A percentile compares a stretch with the other conserved stretches of the same genome.
phyloP scores from a whole-genome alignment of 2,329 filamentous ascomycete species.

The Aspergillus jensenii region DNA sequence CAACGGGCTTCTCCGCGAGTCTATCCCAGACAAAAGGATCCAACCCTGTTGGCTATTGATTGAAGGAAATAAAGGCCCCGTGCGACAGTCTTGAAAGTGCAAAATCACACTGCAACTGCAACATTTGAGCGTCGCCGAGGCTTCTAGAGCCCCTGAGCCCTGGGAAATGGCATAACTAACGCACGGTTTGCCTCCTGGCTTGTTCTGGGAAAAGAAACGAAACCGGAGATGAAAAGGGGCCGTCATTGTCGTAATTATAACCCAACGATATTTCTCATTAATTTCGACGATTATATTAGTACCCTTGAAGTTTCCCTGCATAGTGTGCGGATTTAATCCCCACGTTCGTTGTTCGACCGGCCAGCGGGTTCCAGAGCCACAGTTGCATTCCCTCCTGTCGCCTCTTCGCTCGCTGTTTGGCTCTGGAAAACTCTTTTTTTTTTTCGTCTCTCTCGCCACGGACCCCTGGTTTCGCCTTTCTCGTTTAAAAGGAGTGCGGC shows the following conservation, averaged over 20 bases:
- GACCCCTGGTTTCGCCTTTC: not conserved
- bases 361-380: not conserved
- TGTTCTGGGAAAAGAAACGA: conserved; percentile 13
- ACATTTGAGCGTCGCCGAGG: not conserved
- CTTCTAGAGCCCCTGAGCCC: conserved; percentile 5
- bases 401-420: not conserved
- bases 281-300: not conserved
- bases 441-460: not conserved
- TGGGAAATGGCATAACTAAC: not conserved
- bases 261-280: not conserved
- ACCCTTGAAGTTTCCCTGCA: too few relatives aligned
- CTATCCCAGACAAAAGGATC: not conserved
- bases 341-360: not conserved
- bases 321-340: not conserved
- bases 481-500: not conserved
- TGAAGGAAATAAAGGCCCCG: not conserved
- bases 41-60: not conserved
- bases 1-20: not conserved
- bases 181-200: conserved; percentile 15
- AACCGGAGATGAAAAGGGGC: conserved; percentile 9
- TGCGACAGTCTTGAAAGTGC: not conserved
- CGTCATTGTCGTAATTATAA: not conserved
- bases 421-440: not conserved
- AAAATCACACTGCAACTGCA: not conserved
- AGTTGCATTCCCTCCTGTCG: not conserved